Evolutionary conservation across 1,139 yeast genomes (phyloP), one percentile per base, ranked within the genome.

Genomic region (Lodderomyces metapsilosis): DNA sequence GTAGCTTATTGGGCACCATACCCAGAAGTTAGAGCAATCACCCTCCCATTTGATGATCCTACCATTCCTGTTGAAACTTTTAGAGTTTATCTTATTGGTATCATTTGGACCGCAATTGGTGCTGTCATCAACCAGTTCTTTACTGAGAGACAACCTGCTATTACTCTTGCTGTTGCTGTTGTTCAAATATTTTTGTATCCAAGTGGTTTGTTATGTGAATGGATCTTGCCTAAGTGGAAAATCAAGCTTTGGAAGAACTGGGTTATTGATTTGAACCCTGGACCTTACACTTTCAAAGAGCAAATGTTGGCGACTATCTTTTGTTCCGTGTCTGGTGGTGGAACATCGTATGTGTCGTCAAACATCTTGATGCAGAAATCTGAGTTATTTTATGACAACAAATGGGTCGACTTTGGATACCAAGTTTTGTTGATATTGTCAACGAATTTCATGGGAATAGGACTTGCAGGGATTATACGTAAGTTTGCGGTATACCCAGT

Each of bases 401-500:
- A 59, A n/a, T 74, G 78, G 74, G 76, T 71, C 9, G 62, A 63
- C 15, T 66, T 66, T 47, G 81, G 82, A 20, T 78, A 76, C 51
- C 80, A 78, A 55, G 54, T 74, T 10, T 40, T 40, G 23, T 58
- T 82, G 37, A 67, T 76, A 5, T 52, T 80, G 33, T 67, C 82
- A 3, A 73, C 84, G 4, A 83, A 81, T 53, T 74, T 73, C 47
- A 56, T 82, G 53, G 88, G 88, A 22, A 74, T 80, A 49, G 84
- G 84, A 1, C 68, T 80, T 52, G 83, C 86, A 28, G 86, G 88
- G 44, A 52, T 82, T 18, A 59, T 79, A 59, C 70, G 86, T 52
- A 71, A 70, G 43, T 70, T 81, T 49, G 73, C 76, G 11, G 71
- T 82, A 13, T 80, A 80, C 52, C 86, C 87, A n/a, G 62, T 69